Evolutionary conservation across 139 green algal species (phyloP), one percentile per base, ranked within the genome.

Genomic region (Tetradesmus lagerheimii): DNA sequence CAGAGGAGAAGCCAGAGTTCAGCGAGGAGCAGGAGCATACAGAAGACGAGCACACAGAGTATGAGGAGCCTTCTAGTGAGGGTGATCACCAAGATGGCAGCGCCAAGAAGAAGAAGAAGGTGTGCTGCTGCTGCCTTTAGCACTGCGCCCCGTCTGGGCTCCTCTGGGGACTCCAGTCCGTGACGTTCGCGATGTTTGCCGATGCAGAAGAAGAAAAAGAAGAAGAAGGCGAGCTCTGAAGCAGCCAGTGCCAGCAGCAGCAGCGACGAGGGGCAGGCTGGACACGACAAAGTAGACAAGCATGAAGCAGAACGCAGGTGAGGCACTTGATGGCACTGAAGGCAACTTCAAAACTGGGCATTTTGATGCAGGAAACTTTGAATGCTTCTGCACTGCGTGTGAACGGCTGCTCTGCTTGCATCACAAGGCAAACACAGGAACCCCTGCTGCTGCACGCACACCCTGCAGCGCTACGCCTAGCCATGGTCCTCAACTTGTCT

Each of bases 141-240:
- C 23, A 29, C 35, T 31, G 37, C 35, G 37, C 2, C 14, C 79
- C 53, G n/a, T 64, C 16, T 75, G n/a, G 14, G 45, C 29, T 29
- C 29, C 67, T 29, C 12, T 35, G 8, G 14, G n/a, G 9, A 2
- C n/a, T 35, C 5, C 9, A n/a, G 15, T 35, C 3, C 4, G 23
- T 62, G 20, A 87, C 34, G 16, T 16, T 39, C 27, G 71, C 6
- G n/a, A n/a, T 38, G 23, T 25, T 37, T 78, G 35, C 23, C 5
- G 11, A 4, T 64, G 83, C 64, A 88, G 83, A 88, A 88, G 38
- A 88, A 80, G 83, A 88, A 88, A 41, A 88, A 88, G 50, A 50
- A 50, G 35, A 62, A 27, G 2, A 35, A 35, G 14, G 16, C 12
- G 37, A 64, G n/a, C 31, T 6, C 38, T 41, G 37, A 29, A 8